Base-by-base conservation (phyloP, 306 rosid genomes). In the Casuarina cunninghamiana region DNA sequence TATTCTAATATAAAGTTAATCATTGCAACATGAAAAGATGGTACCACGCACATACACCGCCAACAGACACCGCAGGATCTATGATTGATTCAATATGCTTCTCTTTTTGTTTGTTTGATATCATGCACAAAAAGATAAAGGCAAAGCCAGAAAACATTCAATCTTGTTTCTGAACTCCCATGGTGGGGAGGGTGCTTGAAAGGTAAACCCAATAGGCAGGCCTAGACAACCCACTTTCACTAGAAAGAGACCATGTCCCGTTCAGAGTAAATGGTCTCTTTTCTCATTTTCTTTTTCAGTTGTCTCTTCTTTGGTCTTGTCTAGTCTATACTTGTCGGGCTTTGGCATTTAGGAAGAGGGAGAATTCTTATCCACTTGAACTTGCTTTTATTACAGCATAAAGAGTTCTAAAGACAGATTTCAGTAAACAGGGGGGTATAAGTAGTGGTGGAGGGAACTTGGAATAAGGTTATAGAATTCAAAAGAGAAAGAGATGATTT, bases 81-180 rank as follows among this genome's bases (percentile, higher is more conserved):
- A 53, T 74, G 71, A 66, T 74, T 53, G 26, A 38, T 73, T 62
- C 53, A 58, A 55, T 58, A 68, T 58, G 63, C 57, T 38, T 71
- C 16, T 50, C 63, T 48, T 57, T 82, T 57, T 53, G 75, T 77
- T 81, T 65, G 53, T 58, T 58, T 32, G 53, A 51, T 43, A 71
- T 78, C 41, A 78, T 15, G 85, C 37, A 48, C 75, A 67, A 61
- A 19, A 53, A 51, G 69, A 43, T 10, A 26, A 50, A 49, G 45
- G 17, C 49, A 43, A 42, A 42, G 71, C 50, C 48, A 6, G 71
- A 65, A 65, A 65, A 65, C 70, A 65, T 39, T 65, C 13, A 42
- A 26, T 38, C 71, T 39, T 65, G 71, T 39, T 65, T 41, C 41
- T 26, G 13, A 65, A 16, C 71, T 48, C 41, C 16, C 21, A 7